phyloP scores from a whole-genome alignment of 495 filamentous ascomycete species.

The Penicillium dipodomyicola region DNA sequence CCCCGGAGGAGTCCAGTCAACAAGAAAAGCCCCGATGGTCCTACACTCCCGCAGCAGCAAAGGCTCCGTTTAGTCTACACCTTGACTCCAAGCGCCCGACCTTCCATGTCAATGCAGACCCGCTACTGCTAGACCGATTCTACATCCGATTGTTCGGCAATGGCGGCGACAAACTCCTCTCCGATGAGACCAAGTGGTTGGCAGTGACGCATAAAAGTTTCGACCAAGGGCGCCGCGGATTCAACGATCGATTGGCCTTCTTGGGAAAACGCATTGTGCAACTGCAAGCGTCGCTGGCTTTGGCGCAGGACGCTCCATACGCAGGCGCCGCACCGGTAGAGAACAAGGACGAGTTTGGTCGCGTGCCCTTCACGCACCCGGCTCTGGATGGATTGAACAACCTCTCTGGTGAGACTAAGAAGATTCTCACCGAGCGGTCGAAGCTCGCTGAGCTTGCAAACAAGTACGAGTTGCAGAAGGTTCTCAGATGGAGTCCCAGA shows the following conservation, averaged over 20 bases:
- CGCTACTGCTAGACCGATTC: constrained; percentile 65
- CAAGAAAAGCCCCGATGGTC: constrained; percentile 70
- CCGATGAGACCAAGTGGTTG: constrained; percentile 93
- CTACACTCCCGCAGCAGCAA: constrained; percentile 73
- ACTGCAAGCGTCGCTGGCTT: constrained; percentile 69
- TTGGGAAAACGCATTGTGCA: constrained; percentile 79
- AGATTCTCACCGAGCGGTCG: constrained; percentile 52
- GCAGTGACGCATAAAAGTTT: constrained; percentile 98
- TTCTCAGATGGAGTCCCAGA: constrained; percentile 84
- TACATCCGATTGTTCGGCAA: constrained; percentile 70
- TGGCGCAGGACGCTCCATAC: constrained; percentile 53
- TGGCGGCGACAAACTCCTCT: constrained; percentile 67
- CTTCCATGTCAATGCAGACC: constrained; percentile 73
- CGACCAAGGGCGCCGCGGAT: constrained; percentile 89
- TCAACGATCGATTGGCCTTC: constrained; percentile 90
- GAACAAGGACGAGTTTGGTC: constrained; percentile 41
- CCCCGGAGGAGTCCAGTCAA: constrained; percentile 30
- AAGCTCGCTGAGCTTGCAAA: constrained; percentile 65
- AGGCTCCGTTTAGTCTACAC: constrained; percentile 61
- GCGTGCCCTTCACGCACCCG: constrained; percentile 68
- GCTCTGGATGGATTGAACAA: constrained; percentile 70
- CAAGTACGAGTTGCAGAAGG: constrained; percentile 65
- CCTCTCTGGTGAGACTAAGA: constrained; percentile 55
- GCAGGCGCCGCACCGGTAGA: constrained; percentile 17
- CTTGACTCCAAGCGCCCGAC: constrained; percentile 46